Percentiles rank a stretch among this genome's conserved stretches.
Evolutionary conservation across 2,329 filamentous ascomycete genomes (phyloP).

Genomic region (Pseudocercospora eumusae): DNA sequence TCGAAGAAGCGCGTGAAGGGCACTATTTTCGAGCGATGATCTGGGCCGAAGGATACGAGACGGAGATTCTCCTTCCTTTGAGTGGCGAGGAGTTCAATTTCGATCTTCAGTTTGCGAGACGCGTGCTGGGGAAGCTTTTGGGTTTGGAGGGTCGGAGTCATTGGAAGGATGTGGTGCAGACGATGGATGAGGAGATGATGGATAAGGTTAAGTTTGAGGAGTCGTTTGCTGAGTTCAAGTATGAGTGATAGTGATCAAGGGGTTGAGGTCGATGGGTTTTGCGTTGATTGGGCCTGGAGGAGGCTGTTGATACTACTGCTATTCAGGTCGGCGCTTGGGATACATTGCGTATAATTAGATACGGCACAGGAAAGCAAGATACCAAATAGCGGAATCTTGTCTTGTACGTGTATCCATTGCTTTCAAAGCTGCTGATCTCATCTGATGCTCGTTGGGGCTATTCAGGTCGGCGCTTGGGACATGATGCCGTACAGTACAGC

Average conservation of each 20-base stretch:
- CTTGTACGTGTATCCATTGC: too few relatives aligned
- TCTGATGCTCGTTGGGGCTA: too few relatives aligned
- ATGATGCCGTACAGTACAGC: too few relatives aligned
- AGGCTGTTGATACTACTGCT: background rate
- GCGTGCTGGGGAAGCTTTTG: constrained; percentile 84
- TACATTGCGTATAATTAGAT: background rate
- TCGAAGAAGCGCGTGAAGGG: constrained; percentile 32
- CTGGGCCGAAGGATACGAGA: constrained; percentile 50
- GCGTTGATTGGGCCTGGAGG: too few relatives aligned
- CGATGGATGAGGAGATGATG: constrained; percentile 71
- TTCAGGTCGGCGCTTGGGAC: too few relatives aligned
- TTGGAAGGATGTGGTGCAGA: constrained; percentile 84
- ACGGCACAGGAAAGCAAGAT: background rate
- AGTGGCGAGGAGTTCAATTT: constrained; percentile 76
- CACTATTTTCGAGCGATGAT: constrained; percentile 42
- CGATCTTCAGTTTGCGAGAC: constrained; percentile 85
- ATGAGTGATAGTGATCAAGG: background rate
- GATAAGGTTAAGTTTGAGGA: constrained; percentile 79
- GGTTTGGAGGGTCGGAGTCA: constrained; percentile 74
- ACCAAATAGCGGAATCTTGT: background rate
- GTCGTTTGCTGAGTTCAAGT: constrained; percentile 79
- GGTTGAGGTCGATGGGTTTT: too few relatives aligned
- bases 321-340: background rate
- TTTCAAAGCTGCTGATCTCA: too few relatives aligned
- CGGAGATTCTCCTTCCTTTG: constrained; percentile 72